Evolutionary conservation across 2,329 filamentous ascomycete species (phyloP).

Genomic region (Stachybotrys chartarum): DNA sequence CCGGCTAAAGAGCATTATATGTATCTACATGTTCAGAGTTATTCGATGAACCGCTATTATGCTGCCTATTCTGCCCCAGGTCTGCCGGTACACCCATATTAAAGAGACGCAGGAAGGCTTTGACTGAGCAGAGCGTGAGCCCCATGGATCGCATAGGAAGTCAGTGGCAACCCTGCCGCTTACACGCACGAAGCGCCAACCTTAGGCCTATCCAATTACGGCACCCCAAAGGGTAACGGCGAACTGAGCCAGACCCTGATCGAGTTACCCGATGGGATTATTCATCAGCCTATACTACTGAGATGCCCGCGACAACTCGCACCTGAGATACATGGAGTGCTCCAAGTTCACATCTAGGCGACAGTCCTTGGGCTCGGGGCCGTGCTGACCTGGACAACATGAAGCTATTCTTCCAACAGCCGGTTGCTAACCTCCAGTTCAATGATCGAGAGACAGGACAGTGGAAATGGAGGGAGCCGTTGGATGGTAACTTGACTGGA

Average conservation of each 20-base stretch:
- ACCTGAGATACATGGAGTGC: conserved; percentile 58
- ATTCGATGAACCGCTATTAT: conserved; percentile 16
- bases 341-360: conserved; percentile 36
- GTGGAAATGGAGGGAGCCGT: conserved; percentile 44
- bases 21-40: too few relatives aligned
- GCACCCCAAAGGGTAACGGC: conserved; percentile 19
- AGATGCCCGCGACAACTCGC: conserved; percentile 49
- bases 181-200: conserved; percentile 19
- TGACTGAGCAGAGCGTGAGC: conserved; percentile 30
- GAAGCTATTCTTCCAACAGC: conserved; percentile 51
- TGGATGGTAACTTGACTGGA: conserved; percentile 42
- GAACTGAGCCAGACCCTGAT: conserved; percentile 19
- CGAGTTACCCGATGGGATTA: conserved; percentile 54
- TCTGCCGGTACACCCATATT: conserved; percentile 26
- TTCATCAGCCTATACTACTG: conserved; percentile 46
- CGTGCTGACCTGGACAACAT: conserved; percentile 52
- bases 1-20: too few relatives aligned
- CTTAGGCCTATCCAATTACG: conserved; percentile 25
- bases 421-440: conserved; percentile 50
- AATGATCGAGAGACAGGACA: conserved; percentile 33
- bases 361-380: conserved; percentile 35
- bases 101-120: conserved; percentile 27
- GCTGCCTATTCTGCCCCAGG: conserved; percentile 20
- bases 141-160: conserved; percentile 4
- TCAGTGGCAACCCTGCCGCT: neutral